These are phyloP conservation scores for Candida vaughaniae DNA, from an alignment of 805 yeast species.

Conservation along the genomic window DNA sequence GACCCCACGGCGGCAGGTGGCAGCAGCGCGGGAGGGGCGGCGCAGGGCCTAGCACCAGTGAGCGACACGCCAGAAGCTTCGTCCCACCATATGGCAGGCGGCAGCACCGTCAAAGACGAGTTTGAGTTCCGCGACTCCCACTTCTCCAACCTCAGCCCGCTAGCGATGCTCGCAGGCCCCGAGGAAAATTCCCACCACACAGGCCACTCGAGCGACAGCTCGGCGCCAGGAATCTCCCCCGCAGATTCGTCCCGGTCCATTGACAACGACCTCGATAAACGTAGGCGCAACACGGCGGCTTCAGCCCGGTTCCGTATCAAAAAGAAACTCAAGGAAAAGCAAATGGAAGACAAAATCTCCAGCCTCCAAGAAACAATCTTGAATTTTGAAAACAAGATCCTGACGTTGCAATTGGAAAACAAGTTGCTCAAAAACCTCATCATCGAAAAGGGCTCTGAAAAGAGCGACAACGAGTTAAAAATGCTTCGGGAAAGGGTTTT, in stretches of 20 bases:
- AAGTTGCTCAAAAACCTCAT: slow-evolving; percentile 53
- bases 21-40: neutral
- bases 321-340: slow-evolving; percentile 58
- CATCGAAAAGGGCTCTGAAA: slow-evolving; percentile 47
- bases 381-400: slow-evolving; percentile 45
- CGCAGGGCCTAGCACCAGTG: neutral
- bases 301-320: slow-evolving; percentile 63
- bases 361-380: slow-evolving; percentile 46
- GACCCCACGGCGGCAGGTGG: neutral
- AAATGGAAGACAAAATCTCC: slow-evolving; percentile 51
- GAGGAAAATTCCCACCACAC: too few species aligned
- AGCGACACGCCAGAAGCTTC: neutral
- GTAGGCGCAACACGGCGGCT: slow-evolving; percentile 63
- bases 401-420: slow-evolving; percentile 62
- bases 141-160: neutral
- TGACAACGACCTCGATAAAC: slow-evolving; percentile 43
- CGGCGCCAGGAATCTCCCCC: neutral
- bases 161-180: neutral
- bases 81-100: neutral
- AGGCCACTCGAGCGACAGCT: neutral
- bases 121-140: neutral
- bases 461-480: slow-evolving; percentile 38
- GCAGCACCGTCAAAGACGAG: neutral
- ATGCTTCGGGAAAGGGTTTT: slow-evolving; percentile 31
- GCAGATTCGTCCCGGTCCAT: slow-evolving; percentile 1